These are phyloP conservation scores for Jackrogersella minutella DNA, from an alignment of 495 filamentous ascomycete species.

Conservation along the genomic window DNA sequence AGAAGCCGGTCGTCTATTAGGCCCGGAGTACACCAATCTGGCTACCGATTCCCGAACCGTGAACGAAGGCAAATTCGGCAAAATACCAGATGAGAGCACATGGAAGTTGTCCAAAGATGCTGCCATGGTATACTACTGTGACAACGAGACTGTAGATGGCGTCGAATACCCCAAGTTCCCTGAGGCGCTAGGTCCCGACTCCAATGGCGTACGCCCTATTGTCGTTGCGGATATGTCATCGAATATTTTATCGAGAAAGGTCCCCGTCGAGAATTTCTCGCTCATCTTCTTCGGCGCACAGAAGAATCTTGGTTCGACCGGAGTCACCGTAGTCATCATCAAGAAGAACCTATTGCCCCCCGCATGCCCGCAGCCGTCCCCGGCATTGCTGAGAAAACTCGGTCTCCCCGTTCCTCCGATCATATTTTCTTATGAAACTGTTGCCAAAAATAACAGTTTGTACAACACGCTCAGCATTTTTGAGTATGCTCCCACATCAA, in stretches of 20 bases:
- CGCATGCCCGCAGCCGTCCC: slow-evolving; percentile 58
- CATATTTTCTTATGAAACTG: slow-evolving; percentile 79
- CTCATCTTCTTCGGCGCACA: slow-evolving; percentile 84
- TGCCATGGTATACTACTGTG: slow-evolving; percentile 92
- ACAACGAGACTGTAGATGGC: slow-evolving; percentile 94
- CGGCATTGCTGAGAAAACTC: slow-evolving; percentile 75
- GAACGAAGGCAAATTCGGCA: slow-evolving; percentile 87
- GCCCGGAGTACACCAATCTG: slow-evolving; percentile 80
- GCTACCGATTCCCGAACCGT: slow-evolving; percentile 72
- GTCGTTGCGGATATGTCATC: slow-evolving; percentile 89
- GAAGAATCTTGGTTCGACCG: slow-evolving; percentile 89
- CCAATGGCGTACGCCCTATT: slow-evolving; percentile 66
- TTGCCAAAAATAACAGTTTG: slow-evolving; percentile 86
- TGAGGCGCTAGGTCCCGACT: slow-evolving; percentile 61
- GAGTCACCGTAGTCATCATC: slow-evolving; percentile 83
- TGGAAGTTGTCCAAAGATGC: slow-evolving; percentile 80
- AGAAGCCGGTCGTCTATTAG: slow-evolving; percentile 79
- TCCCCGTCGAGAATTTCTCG: slow-evolving; percentile 78
- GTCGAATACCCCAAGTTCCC: slow-evolving; percentile 91
- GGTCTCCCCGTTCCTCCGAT: slow-evolving; percentile 78
- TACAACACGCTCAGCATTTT: slow-evolving; percentile 98
- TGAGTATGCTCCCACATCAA: slow-evolving; percentile 56
- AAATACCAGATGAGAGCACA: slow-evolving; percentile 74
- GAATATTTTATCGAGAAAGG: slow-evolving; percentile 69
- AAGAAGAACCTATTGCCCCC: slow-evolving; percentile 79